Evolutionary conservation across 73 alveolate species (phyloP).

Genomic region (Stentor coeruleus): DNA sequence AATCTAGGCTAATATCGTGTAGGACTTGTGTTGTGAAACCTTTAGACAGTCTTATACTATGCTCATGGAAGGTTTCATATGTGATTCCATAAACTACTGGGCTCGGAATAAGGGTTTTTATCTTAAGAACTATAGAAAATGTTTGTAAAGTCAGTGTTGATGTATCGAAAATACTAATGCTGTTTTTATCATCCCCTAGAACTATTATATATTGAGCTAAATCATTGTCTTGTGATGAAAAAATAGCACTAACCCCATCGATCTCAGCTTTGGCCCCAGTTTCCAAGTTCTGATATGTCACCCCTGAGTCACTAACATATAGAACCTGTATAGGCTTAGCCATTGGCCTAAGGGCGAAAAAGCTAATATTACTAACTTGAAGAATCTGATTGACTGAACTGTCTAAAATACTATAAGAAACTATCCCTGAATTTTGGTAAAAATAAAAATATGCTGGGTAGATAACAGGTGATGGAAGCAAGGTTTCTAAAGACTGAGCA

Average conservation of each 20-base stretch:
- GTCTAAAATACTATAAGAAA: neutral
- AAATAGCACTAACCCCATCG: neutral
- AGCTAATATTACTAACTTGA: too few species aligned
- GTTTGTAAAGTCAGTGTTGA: neutral
- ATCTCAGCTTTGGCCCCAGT: neutral
- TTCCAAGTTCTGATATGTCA: neutral
- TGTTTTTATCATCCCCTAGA: neutral
- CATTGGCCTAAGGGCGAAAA: neutral
- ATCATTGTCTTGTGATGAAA: neutral
- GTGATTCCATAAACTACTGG: neutral
- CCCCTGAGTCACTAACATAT: neutral
- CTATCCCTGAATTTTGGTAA: neutral
- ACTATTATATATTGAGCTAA: neutral
- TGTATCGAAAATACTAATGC: neutral
- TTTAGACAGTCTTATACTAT: constrained; percentile 6
- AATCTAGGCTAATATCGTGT: neutral
- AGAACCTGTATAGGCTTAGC: neutral
- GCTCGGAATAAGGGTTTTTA: neutral
- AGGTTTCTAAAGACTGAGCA: neutral
- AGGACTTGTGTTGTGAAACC: neutral
- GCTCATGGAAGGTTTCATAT: constrained; percentile 22
- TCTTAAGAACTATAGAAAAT: neutral
- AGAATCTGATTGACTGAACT: neutral
- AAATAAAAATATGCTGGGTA: constrained; percentile 12
- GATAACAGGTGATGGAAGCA: neutral